Evolutionary conservation across 2,329 filamentous ascomycete genomes (phyloP).

Genomic region (Niveomyces coronatus): DNA sequence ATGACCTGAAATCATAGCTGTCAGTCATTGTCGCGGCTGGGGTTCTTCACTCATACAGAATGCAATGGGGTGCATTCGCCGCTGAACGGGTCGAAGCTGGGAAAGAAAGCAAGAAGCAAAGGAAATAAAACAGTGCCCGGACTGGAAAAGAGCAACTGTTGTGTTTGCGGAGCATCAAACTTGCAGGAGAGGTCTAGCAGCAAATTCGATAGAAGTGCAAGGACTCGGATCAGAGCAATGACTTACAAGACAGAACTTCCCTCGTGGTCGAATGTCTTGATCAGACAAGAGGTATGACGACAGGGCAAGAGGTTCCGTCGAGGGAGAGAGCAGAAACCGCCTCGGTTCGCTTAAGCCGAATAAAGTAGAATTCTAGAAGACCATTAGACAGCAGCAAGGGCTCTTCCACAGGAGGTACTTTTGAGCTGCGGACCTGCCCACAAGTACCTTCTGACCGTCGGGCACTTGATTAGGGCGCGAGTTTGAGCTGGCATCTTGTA

Average conservation of each 20-base stretch:
- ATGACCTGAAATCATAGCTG: slow-evolving; percentile 19
- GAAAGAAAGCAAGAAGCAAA: slow-evolving; percentile 11
- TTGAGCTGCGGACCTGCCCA: no score
- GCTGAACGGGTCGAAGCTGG: background rate
- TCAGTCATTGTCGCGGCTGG: background rate
- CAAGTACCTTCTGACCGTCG: no score
- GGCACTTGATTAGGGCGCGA: no score
- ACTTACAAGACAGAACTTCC: slow-evolving; percentile 6
- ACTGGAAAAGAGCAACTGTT: slow-evolving; percentile 19
- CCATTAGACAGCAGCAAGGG: no score
- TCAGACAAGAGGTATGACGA: background rate
- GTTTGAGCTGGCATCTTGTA: no score
- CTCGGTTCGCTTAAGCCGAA: slow-evolving; percentile 1
- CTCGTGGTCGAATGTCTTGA: background rate
- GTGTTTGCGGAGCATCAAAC: slow-evolving; percentile 2
- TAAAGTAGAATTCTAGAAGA: slow-evolving; percentile 5
- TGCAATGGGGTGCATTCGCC: background rate
- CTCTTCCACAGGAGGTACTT: no score
- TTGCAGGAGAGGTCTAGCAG: slow-evolving; percentile 10
- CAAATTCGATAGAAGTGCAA: background rate
- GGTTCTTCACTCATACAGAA: slow-evolving; percentile 1
- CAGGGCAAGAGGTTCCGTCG: background rate
- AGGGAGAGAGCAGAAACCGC: background rate
- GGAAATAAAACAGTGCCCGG: slow-evolving; percentile 8
- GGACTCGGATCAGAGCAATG: slow-evolving; percentile 2